These are phyloP conservation scores for Aurinia saxatilis DNA, from an alignment of 345 rosid genomes.

Conservation along the genomic window DNA sequence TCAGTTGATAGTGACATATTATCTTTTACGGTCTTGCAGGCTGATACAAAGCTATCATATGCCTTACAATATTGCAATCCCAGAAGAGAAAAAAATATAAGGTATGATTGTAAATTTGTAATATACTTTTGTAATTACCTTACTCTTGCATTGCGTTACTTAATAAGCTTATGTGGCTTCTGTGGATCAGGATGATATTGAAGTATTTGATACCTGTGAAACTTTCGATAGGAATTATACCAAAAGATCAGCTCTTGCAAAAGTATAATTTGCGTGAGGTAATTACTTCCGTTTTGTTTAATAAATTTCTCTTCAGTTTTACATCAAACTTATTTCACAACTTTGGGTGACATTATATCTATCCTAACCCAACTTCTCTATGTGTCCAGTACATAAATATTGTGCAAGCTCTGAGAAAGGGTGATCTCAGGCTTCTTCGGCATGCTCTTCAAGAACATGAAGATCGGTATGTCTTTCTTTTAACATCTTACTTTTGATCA, in stretches of 20 bases:
- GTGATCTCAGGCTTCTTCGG: slow-evolving; percentile 89
- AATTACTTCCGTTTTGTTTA: slow-evolving; percentile 8
- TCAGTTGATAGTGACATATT: neutral
- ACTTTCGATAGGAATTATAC: slow-evolving; percentile 84
- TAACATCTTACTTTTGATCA: neutral
- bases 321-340: neutral
- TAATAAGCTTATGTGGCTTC: slow-evolving; percentile 4
- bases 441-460: slow-evolving; percentile 82
- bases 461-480: slow-evolving; percentile 48
- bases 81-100: slow-evolving; percentile 59
- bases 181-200: slow-evolving; percentile 70
- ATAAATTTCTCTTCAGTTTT: neutral
- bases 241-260: slow-evolving; percentile 52
- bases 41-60: slow-evolving; percentile 87
- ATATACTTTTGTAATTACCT: neutral
- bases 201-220: slow-evolving; percentile 93
- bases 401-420: slow-evolving; percentile 61
- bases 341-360: neutral
- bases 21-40: slow-evolving; percentile 43
- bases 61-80: slow-evolving; percentile 77
- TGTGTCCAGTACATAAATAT: slow-evolving; percentile 61
- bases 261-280: slow-evolving; percentile 79
- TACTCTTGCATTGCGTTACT: neutral
- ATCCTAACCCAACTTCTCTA: slow-evolving; percentile 8
- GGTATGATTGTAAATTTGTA: slow-evolving; percentile 44